Percentiles rank a stretch among this genome's conserved stretches.
These are phyloP conservation scores for Fusarium sp. DNA, from an alignment of 2,329 filamentous ascomycete species.

Conservation along the genomic window DNA sequence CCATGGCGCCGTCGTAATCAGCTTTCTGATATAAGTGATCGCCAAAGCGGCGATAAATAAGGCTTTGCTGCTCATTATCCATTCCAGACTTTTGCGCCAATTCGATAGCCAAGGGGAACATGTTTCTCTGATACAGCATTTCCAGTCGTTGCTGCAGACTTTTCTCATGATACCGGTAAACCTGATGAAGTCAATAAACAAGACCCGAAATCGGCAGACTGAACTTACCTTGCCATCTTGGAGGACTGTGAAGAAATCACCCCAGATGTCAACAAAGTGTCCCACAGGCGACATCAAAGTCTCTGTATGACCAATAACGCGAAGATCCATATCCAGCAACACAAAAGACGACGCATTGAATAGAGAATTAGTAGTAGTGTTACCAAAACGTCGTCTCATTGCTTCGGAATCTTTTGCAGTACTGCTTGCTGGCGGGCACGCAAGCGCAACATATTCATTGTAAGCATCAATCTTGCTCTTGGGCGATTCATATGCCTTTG, in stretches of 20 bases:
- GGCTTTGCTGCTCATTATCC: conserved; percentile 83
- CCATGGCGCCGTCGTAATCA: conserved; percentile 98
- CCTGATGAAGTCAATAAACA: conserved; percentile 58
- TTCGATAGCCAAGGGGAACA: conserved; percentile 92
- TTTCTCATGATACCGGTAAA: conserved; percentile 91
- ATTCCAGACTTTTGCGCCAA: conserved; percentile 90
- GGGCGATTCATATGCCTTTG: conserved; percentile 89
- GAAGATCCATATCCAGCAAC: conserved; percentile 89
- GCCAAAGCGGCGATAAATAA: conserved; percentile 93
- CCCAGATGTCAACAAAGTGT: conserved; percentile 87
- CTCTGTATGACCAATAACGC: conserved; percentile 91
- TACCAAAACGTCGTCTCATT: conserved; percentile 78
- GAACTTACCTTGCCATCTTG: conserved; percentile 85
- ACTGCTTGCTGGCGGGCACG: conserved; percentile 76
- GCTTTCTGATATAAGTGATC: conserved; percentile 95
- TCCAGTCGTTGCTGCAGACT: conserved; percentile 90
- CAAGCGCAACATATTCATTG: conserved; percentile 86
- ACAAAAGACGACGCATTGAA: conserved; percentile 92
- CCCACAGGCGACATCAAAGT: conserved; percentile 84
- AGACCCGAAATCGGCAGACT: background rate
- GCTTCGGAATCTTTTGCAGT: conserved; percentile 68
- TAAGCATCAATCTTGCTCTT: conserved; percentile 86
- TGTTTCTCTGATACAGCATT: conserved; percentile 91
- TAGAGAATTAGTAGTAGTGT: conserved; percentile 75
- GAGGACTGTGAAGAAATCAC: conserved; percentile 88